These are phyloP conservation scores for Tuber calosporum DNA, from an alignment of 495 filamentous ascomycete genomes.

Conservation along the genomic window DNA sequence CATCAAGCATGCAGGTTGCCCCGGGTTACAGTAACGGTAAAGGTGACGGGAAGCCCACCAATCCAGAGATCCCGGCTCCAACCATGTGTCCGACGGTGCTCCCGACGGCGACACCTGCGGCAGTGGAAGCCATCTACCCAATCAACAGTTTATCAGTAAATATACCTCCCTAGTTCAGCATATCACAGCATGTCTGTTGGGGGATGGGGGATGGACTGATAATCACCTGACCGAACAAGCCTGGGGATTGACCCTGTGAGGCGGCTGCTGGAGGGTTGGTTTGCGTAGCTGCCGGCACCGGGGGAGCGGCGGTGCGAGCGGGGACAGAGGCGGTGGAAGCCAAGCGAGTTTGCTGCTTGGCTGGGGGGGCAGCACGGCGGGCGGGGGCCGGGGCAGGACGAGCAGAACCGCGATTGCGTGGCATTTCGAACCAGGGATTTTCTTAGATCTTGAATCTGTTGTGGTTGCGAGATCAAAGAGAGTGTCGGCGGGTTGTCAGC, in stretches of 20 bases:
- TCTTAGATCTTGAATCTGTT: constrained; percentile 16
- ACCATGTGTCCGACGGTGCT: constrained; percentile 92
- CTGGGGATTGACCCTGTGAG: constrained; percentile 56
- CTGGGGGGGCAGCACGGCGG: constrained; percentile 53
- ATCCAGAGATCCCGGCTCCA: constrained; percentile 49
- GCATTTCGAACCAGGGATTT: constrained; percentile 50
- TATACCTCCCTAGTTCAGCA: not conserved
- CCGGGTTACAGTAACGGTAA: not conserved
- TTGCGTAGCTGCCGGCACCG: constrained; percentile 48
- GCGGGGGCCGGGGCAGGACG: constrained; percentile 61
- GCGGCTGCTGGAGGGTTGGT: constrained; percentile 45
- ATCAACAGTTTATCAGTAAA: constrained; percentile 11
- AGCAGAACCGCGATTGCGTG: constrained; percentile 67
- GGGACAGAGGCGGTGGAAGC: constrained; percentile 59
- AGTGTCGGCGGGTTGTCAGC: constrained; percentile 5
- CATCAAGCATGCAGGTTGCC: constrained; percentile 26
- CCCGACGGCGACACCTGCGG: constrained; percentile 90
- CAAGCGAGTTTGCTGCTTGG: constrained; percentile 55
- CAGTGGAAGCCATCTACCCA: constrained; percentile 66
- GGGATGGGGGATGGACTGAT: not conserved
- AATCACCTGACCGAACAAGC: constrained; percentile 61
- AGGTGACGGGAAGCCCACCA: constrained; percentile 21
- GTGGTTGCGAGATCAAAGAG: constrained; percentile 20
- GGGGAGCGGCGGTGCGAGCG: constrained; percentile 46
- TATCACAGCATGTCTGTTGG: not conserved